Evolutionary conservation across 1,284 basidiomycete species (phyloP).

Genomic region (Puccinia triticina): DNA sequence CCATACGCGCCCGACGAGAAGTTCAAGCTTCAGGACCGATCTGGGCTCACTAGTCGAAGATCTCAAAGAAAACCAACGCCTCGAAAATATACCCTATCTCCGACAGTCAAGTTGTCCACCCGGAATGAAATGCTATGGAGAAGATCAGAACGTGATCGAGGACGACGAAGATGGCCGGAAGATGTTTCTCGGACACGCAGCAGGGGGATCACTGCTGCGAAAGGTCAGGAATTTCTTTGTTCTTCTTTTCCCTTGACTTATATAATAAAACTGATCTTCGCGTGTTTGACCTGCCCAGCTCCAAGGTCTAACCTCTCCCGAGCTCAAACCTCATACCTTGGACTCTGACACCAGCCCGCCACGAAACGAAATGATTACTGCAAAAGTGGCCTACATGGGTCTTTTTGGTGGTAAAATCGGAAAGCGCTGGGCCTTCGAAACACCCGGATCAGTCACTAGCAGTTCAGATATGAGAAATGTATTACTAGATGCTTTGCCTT

Average conservation of each 20-base stretch:
- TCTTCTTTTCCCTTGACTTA: not conserved
- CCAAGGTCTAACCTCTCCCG: conserved; percentile 42
- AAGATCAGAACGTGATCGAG: conserved; percentile 39
- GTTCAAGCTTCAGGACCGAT: conserved; percentile 23
- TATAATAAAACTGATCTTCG: not conserved
- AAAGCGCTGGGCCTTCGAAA: conserved; percentile 46
- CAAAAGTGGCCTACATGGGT: conserved; percentile 46
- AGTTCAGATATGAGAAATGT: conserved; percentile 15
- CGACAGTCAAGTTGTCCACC: conserved; percentile 46
- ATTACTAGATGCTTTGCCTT: conserved; percentile 32
- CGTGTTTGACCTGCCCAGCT: conserved; percentile 1
- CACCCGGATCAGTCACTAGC: conserved; percentile 11
- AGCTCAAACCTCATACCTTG: conserved; percentile 14
- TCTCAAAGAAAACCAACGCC: conserved; percentile 25
- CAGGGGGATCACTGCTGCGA: conserved; percentile 33
- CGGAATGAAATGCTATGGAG: conserved; percentile 31
- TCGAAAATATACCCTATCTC: conserved; percentile 18
- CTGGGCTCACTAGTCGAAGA: conserved; percentile 11
- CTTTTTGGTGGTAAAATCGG: conserved; percentile 44
- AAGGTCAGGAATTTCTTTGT: conserved; percentile 23
- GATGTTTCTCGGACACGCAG: conserved; percentile 41
- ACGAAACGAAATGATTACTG: conserved; percentile 39
- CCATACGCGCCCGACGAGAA: conserved; percentile 13
- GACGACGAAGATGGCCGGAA: conserved; percentile 49
- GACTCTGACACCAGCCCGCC: not conserved